These are phyloP conservation scores for Pichia kudriavzevii DNA, from an alignment of 1,139 yeast species.

Conservation along the genomic window DNA sequence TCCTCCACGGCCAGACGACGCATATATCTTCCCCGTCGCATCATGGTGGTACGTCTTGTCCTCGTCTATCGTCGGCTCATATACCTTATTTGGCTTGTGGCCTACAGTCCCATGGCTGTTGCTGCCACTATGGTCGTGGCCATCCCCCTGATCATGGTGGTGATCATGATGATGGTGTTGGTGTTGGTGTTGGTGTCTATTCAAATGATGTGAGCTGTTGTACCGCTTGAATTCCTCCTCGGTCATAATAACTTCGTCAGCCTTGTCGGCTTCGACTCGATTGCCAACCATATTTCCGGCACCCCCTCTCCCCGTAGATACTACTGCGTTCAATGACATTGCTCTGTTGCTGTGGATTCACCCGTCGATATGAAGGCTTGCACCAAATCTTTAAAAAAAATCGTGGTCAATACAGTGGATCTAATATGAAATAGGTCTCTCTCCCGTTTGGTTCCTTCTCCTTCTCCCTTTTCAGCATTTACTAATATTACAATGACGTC, in stretches of 20 bases:
- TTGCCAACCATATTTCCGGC: constrained; percentile 31
- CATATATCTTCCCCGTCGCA: constrained; percentile 33
- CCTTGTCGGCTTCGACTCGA: constrained; percentile 9
- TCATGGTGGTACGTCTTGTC: constrained; percentile 21
- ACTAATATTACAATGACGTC: too few species aligned
- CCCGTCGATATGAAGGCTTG: too few species aligned
- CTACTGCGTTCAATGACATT: constrained; percentile 20
- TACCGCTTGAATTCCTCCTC: constrained; percentile 15
- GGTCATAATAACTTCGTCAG: constrained; percentile 21
- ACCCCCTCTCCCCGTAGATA: constrained; percentile 37
- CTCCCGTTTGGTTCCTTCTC: background rate
- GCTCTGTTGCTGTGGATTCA: background rate
- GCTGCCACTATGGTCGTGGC: constrained; percentile 1
- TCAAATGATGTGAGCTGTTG: too few species aligned
- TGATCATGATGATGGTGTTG: too few species aligned
- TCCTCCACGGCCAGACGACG: constrained; percentile 55
- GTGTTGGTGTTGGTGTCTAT: too few species aligned
- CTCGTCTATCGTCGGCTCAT: constrained; percentile 1
- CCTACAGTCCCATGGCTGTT: background rate
- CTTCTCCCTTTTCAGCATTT: background rate
- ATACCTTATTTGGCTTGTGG: background rate
- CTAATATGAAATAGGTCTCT: too few species aligned
- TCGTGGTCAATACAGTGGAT: too few species aligned
- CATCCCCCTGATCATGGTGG: too few species aligned
- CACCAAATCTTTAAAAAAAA: too few species aligned